Base-by-base conservation (phyloP, 768 basidiomycete species). In the Trametes meyenii region DNA sequence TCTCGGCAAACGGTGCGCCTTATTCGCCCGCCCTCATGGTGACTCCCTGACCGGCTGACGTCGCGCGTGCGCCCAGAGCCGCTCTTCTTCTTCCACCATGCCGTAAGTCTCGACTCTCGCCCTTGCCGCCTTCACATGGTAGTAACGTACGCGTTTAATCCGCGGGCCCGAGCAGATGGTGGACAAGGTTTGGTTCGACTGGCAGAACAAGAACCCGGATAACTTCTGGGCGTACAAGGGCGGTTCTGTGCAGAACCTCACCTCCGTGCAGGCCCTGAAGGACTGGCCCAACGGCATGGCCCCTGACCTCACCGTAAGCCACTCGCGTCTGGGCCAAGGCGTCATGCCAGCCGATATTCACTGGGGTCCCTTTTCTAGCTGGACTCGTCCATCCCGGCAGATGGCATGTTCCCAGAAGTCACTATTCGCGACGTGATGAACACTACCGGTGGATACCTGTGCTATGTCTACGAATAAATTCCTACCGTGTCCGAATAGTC, bases 141-240 rank as follows among this genome's bases (percentile, higher is more conserved):
- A 45, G n/a, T 24, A 17, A n/a, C 50, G n/a, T 29, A 17, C 17
- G 3, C 12, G 19, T 4, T 10, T 4, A 21, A 63, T 44, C 7
- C 21, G 3, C 19, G 17, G 8, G n/a, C 7, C 40, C 17, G 17
- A 19, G 35, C 56, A 71, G 72, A 76, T 75, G 75, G 65, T 77
- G 50, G 76, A 76, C 63, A 74, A 74, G 57, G 55, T 76, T 16
- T 77, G 76, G 76, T 74, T 50, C 51, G 71, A 76, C 50, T 76
- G 76, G 76, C 76, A 77, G 50, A 58, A 60, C 53, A 57, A 56
- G 12, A 44, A 72, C 56, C 29, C 62, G 1, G 50, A 44, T 12
- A 76, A 73, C 62, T 61, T 58, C 53, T 56, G 61, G 49, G 68
- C 69, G 29, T 76, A 69, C 62, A 62, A 64, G 23, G 76, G 76